Conservation (phyloP, 2,329 filamentous ascomycete species). For the Pseudocercospora fuligena region DNA sequence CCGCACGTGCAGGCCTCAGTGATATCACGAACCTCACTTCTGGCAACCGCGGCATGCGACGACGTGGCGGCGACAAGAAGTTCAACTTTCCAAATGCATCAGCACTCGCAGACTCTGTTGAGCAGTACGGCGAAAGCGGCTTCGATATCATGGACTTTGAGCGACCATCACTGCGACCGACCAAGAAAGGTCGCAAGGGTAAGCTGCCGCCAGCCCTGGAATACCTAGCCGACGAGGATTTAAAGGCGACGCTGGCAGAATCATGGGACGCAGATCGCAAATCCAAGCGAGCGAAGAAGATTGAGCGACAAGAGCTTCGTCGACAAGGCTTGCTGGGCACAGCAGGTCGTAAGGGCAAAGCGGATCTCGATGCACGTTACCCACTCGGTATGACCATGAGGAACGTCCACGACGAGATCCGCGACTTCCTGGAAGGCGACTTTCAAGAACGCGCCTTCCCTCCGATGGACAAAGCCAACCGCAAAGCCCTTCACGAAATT, state of each 20-base stretch:
- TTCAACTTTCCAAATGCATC: conserved; percentile 58
- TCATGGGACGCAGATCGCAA: conserved; percentile 51
- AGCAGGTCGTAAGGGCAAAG: conserved; percentile 44
- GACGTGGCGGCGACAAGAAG: conserved; percentile 33
- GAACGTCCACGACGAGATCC: conserved; percentile 74
- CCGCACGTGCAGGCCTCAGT: conserved; percentile 38
- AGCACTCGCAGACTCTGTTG: conserved; percentile 62
- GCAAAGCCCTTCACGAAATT: conserved; percentile 80
- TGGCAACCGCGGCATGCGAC: conserved; percentile 31
- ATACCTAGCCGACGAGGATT: conserved; percentile 51
- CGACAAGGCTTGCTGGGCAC: conserved; percentile 48
- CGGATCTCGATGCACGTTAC: conserved; percentile 70
- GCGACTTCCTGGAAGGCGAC: conserved; percentile 68
- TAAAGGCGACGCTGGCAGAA: conserved; percentile 46
- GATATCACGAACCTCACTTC: conserved; percentile 33
- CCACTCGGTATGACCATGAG: conserved; percentile 71
- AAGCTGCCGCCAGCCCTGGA: conserved; percentile 43
- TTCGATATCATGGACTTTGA: conserved; percentile 88
- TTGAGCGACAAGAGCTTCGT: conserved; percentile 53
- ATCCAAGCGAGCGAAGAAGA: conserved; percentile 54
- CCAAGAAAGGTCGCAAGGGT: conserved; percentile 65
- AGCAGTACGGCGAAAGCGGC: conserved; percentile 70
- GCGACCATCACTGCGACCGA: conserved; percentile 68
- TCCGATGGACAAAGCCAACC: conserved; percentile 78
- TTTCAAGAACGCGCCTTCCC: conserved; percentile 74